Percentiles rank a stretch among this genome's conserved stretches.
Evolutionary conservation across 805 yeast species (phyloP).

Genomic region (Phaffomyces thermotolerans): DNA sequence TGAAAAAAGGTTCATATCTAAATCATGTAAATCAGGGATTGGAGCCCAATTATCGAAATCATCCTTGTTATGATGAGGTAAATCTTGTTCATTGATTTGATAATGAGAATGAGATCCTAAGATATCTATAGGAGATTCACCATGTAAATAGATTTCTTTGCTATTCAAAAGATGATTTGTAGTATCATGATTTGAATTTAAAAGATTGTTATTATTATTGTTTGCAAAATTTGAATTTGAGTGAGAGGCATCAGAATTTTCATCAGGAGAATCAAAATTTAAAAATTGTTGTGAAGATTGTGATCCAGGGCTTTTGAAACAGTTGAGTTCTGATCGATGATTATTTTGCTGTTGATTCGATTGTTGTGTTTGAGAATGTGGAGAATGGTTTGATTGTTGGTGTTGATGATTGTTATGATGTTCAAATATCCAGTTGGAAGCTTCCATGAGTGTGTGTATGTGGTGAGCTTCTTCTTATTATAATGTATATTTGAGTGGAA

Average conservation of each 20-base stretch:
- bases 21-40: conserved; percentile 11
- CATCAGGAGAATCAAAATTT: conserved; percentile 18
- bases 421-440: conserved; percentile 11
- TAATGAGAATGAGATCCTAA: conserved; percentile 7
- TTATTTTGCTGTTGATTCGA: no score
- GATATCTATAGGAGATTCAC: conserved; percentile 9
- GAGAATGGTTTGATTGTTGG: neutral
- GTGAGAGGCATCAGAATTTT: conserved; percentile 8
- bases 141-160: conserved; percentile 2
- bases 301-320: conserved; percentile 4
- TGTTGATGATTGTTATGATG: conserved; percentile 4
- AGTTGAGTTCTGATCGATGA: no score
- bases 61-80: neutral
- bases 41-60: conserved; percentile 8
- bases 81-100: conserved; percentile 3
- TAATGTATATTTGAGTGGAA: no score
- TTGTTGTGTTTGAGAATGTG: no score
- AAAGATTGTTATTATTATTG: neutral
- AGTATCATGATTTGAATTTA: neutral
- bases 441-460: conserved; percentile 5
- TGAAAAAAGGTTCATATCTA: conserved; percentile 12
- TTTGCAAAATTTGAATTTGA: neutral
- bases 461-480: no score
- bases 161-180: neutral
- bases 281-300: conserved; percentile 9